phyloP scores from a whole-genome alignment of 495 filamentous ascomycete species.

The Choiromyces venosus region DNA sequence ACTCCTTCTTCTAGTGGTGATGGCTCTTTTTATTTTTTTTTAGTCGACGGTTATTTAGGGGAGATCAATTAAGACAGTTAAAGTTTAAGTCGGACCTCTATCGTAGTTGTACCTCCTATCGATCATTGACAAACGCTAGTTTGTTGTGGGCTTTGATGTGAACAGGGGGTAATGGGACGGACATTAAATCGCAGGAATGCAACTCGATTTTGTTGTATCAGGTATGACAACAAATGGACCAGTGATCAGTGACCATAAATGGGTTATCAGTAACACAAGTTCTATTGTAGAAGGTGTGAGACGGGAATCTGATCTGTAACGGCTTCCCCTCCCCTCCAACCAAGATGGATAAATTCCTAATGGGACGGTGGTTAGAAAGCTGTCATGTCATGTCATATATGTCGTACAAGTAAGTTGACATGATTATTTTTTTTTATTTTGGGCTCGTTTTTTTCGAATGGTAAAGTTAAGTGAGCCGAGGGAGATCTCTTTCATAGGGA shows the following conservation, averaged over 20 bases:
- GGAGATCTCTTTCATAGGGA: not conserved
- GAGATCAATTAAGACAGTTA: not conserved
- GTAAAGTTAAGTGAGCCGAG: too few species aligned
- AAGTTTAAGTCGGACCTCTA: not conserved
- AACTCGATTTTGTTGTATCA: too few species aligned
- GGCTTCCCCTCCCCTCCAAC: too few species aligned
- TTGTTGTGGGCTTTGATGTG: not conserved
- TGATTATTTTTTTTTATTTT: not conserved
- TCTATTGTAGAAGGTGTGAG: not conserved
- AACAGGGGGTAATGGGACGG: not conserved
- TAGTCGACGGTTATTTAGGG: not conserved
- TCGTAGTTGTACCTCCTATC: not conserved
- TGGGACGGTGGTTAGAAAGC: not conserved
- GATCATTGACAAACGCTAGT: not conserved
- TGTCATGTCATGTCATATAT: not conserved
- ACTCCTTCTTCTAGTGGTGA: not conserved
- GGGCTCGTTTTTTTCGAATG: too few species aligned
- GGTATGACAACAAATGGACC: not conserved
- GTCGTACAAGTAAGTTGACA: not conserved
- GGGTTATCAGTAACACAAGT: not conserved
- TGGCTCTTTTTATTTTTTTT: not conserved
- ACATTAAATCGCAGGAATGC: not conserved
- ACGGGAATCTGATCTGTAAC: not conserved
- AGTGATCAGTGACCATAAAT: too few species aligned
- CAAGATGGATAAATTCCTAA: not conserved